phyloP scores from a whole-genome alignment of 2,329 filamentous ascomycete genomes.

The Tricladium varicosporioides region DNA sequence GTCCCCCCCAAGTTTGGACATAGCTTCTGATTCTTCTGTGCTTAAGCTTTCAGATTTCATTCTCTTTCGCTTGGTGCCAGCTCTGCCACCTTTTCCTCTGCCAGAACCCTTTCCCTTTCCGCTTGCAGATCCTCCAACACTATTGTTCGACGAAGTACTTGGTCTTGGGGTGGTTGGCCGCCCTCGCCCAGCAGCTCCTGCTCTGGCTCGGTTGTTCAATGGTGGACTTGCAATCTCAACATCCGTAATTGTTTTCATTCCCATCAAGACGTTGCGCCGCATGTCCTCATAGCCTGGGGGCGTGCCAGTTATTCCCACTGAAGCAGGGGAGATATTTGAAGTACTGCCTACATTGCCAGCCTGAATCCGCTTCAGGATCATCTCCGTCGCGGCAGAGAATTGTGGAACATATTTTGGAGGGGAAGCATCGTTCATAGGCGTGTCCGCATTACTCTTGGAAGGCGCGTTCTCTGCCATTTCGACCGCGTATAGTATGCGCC shows the following conservation, averaged over 20 bases:
- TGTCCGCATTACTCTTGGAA: slow-evolving; percentile 20
- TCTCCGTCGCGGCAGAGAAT: slow-evolving; percentile 36
- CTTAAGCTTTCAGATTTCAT: slow-evolving; percentile 27
- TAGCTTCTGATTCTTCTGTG: slow-evolving; percentile 28
- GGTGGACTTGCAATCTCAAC: slow-evolving; percentile 33
- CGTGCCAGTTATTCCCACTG: slow-evolving; percentile 29
- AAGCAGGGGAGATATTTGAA: slow-evolving; percentile 18
- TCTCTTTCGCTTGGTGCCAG: slow-evolving; percentile 33
- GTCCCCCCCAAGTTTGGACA: slow-evolving; percentile 36
- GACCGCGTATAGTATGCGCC: slow-evolving; percentile 23
- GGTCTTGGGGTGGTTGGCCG: slow-evolving; percentile 15
- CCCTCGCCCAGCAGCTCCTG: slow-evolving; percentile 14
- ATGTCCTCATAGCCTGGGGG: slow-evolving; percentile 36
- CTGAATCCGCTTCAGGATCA: slow-evolving; percentile 37
- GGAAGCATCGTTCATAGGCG: slow-evolving; percentile 19
- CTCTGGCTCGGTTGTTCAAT: slow-evolving; percentile 12
- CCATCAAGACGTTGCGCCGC: slow-evolving; percentile 33
- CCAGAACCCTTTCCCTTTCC: slow-evolving; percentile 20
- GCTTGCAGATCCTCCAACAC: slow-evolving; percentile 13
- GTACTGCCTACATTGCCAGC: slow-evolving; percentile 23
- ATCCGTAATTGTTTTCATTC: slow-evolving; percentile 36
- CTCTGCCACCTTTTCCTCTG: slow-evolving; percentile 16
- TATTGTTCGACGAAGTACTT: slow-evolving; percentile 25
- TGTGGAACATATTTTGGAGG: slow-evolving; percentile 35
- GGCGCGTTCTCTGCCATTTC: slow-evolving; percentile 29